Evolutionary conservation across 441 rosid species (phyloP).

Genomic region (Populus tomentosa): DNA sequence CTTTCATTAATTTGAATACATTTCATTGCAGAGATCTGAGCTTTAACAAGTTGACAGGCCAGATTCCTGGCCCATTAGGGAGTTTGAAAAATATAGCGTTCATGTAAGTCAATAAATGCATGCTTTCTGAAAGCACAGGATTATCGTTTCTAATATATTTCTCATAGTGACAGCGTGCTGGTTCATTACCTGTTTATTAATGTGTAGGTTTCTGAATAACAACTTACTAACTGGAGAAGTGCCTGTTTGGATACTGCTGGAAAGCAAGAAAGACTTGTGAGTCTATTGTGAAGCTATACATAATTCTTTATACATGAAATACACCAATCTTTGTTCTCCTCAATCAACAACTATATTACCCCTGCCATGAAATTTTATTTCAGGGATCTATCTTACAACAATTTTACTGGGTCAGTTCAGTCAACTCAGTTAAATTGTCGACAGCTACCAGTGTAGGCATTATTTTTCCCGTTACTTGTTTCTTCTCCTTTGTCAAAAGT

Average conservation of each 20-base stretch:
- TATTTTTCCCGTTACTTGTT: background rate
- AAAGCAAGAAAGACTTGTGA: background rate
- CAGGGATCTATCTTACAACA: conserved; percentile 93
- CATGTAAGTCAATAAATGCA: background rate
- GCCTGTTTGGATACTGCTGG: background rate
- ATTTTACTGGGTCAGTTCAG: conserved; percentile 54
- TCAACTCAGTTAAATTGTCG: conserved; percentile 40
- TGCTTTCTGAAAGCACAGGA: background rate
- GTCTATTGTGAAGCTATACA: background rate
- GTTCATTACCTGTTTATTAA: background rate
- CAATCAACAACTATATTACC: background rate
- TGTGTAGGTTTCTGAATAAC: background rate
- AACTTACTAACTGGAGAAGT: background rate
- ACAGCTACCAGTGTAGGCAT: conserved; percentile 43
- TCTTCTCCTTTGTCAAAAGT: background rate
- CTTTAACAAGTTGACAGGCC: background rate
- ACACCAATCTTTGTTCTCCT: background rate
- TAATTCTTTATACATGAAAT: background rate
- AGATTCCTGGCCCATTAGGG: background rate
- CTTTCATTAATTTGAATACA: background rate
- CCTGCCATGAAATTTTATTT: conserved; percentile 1
- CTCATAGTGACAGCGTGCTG: background rate
- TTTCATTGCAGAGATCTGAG: background rate
- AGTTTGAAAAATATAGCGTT: background rate
- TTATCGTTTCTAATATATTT: background rate